Evolutionary conservation across 257 asterid species (phyloP), one percentile per base, ranked within the genome.

Genomic region (Jacaranda copaia): DNA sequence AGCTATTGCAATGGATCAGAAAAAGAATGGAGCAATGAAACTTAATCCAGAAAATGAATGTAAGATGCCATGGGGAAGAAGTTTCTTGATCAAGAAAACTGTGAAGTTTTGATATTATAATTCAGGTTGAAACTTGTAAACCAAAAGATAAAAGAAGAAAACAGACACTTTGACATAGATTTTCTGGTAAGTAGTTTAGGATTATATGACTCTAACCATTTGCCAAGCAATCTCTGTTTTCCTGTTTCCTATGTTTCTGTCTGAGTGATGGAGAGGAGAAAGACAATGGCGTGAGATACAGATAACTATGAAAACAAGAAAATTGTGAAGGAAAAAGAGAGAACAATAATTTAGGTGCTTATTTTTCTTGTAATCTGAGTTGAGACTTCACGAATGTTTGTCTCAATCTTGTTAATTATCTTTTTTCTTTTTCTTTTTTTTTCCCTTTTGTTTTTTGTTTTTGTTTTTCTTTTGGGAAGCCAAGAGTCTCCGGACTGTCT

Each of bases 181-280:
- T 25, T 25, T 25, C 32, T 25, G 32, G 32, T 25, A 25, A 25
- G 2, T 25, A 25, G 32, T 25, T 25, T 25, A 25, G 32, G 32
- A 25, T 25, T 25, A 25, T 25, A 25, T 25, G 32, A 25, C 32
- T 25, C 1, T 59, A 8, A 48, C 61, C 70, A 70, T 79, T 39
- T 56, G 52, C 79, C 49, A 69, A 72, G 56, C 43, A 59, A 20
- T 63, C 73, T 55, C 69, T 35, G 10, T 49, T 56, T 38, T 69
- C 18, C 6, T 45, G 9, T 45, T 81, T 70, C 75, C 19, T 84
- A 73, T 80, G 18, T 12, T 19, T 43, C 42, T 43, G 9, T 60
- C 53, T 66, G 58, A 71, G 43, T 0, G 18, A 66, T 77, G 81
- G 61, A 76, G 72, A 58, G 56, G 79, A 64, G 68, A 68, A 79